Conservation (phyloP, 805 yeast genomes). For the Zygoascus ofunaensis region DNA sequence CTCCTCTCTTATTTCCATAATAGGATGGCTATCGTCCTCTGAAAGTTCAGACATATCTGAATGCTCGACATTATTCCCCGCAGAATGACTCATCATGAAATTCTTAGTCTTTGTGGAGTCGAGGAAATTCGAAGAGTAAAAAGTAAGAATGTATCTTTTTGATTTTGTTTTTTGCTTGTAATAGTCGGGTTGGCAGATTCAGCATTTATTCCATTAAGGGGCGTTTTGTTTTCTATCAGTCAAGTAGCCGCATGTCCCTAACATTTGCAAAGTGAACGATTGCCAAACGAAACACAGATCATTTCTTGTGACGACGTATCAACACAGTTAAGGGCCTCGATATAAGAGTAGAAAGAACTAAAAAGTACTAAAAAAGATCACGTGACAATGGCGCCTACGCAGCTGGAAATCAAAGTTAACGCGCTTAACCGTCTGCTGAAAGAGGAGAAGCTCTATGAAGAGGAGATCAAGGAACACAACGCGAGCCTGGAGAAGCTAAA, state of each 20-base stretch:
- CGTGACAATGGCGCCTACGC: conserved; percentile 44
- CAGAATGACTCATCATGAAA: conserved; percentile 17
- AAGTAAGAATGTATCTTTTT: background rate
- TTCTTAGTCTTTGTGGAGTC: conserved; percentile 29
- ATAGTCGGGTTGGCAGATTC: too few relatives aligned
- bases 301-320: too few relatives aligned
- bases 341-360: too few relatives aligned
- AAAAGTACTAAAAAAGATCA: too few relatives aligned
- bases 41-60: background rate
- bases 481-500: conserved; percentile 40
- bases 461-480: conserved; percentile 50
- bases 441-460: conserved; percentile 52
- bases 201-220: too few relatives aligned
- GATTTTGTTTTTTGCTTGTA: background rate
- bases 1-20: conserved; percentile 78
- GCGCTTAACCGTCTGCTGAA: conserved; percentile 62
- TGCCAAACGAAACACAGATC: too few relatives aligned
- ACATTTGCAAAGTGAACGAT: too few relatives aligned
- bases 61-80: conserved; percentile 41
- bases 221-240: too few relatives aligned
- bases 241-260: too few relatives aligned
- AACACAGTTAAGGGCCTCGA: too few relatives aligned
- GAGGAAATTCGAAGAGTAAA: too few relatives aligned
- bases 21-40: conserved; percentile 33
- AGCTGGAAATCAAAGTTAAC: conserved; percentile 57